phyloP scores from a whole-genome alignment of 2,329 filamentous ascomycete species.

The Emergomyces pasteurianus region DNA sequence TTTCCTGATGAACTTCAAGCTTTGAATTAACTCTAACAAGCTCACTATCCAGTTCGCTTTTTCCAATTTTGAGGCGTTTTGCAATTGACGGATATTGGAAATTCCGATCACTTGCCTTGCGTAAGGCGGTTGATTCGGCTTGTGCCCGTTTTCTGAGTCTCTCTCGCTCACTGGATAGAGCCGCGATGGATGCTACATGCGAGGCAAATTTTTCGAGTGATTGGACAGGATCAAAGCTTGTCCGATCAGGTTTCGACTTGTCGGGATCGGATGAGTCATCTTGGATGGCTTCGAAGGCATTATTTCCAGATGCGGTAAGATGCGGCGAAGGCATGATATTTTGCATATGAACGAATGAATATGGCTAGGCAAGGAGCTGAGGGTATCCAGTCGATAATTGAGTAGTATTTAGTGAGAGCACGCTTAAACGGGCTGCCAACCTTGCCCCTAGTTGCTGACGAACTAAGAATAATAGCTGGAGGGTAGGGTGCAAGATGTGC shows the following conservation, averaged over 20 bases:
- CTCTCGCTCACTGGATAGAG: not conserved
- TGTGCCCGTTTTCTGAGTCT: not conserved
- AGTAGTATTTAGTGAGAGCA: not conserved
- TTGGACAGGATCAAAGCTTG: not conserved
- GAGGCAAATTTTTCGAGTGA: constrained; percentile 1
- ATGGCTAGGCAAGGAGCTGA: not conserved
- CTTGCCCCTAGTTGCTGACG: not conserved
- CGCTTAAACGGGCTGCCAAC: not conserved
- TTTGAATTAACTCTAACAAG: constrained; percentile 14
- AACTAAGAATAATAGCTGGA: no score
- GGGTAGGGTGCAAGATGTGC: no score
- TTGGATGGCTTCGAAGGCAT: not conserved
- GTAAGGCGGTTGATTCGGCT: constrained; percentile 26
- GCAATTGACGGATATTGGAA: constrained; percentile 16
- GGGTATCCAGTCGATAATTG: not conserved
- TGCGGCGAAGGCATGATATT: not conserved
- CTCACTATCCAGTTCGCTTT: constrained; percentile 12
- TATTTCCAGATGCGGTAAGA: not conserved
- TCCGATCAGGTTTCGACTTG: not conserved
- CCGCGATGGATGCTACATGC: not conserved
- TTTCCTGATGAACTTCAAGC: constrained; percentile 10
- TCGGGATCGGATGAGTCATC: not conserved
- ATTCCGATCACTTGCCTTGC: constrained; percentile 12
- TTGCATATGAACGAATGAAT: not conserved
- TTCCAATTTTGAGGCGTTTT: constrained; percentile 13